These are phyloP conservation scores for Canavalia ensiformis DNA, from an alignment of 306 rosid genomes.

Conservation along the genomic window DNA sequence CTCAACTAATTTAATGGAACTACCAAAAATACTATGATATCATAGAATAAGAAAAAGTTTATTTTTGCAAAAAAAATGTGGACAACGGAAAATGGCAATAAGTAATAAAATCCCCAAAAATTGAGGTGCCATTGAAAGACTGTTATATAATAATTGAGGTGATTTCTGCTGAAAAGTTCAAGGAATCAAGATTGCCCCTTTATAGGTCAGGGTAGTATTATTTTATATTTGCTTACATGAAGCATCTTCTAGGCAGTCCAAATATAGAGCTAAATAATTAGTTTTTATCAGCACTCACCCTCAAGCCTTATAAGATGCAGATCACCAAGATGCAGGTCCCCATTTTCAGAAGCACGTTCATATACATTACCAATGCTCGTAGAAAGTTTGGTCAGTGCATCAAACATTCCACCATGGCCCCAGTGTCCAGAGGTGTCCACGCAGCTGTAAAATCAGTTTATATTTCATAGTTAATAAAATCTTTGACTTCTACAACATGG, in stretches of 20 bases:
- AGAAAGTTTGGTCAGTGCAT: constrained; percentile 81
- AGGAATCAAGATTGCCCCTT: constrained; percentile 31
- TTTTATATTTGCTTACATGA: neutral
- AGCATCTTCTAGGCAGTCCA: constrained; percentile 11
- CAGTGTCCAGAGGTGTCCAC: constrained; percentile 92
- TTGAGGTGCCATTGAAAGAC: constrained; percentile 2
- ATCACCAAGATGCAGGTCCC: constrained; percentile 94
- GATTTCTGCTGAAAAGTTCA: neutral
- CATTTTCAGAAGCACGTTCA: constrained; percentile 82
- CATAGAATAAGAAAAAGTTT: neutral
- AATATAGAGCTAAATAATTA: constrained; percentile 15
- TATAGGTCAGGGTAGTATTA: constrained; percentile 14
- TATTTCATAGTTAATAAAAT: constrained; percentile 23
- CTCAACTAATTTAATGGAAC: constrained; percentile 31
- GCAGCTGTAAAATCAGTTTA: constrained; percentile 63
- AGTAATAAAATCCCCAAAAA: constrained; percentile 5
- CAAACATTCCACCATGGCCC: constrained; percentile 96
- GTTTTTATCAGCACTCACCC: constrained; percentile 59
- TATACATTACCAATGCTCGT: constrained; percentile 72
- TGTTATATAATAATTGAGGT: neutral
- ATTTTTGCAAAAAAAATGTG: neutral
- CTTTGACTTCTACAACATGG: neutral
- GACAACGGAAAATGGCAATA: neutral
- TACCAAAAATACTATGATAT: neutral
- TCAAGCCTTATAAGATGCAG: constrained; percentile 81